These are phyloP conservation scores for Neopestalotiopsis sp. DNA, from an alignment of 2,329 filamentous ascomycete species.

Conservation along the genomic window DNA sequence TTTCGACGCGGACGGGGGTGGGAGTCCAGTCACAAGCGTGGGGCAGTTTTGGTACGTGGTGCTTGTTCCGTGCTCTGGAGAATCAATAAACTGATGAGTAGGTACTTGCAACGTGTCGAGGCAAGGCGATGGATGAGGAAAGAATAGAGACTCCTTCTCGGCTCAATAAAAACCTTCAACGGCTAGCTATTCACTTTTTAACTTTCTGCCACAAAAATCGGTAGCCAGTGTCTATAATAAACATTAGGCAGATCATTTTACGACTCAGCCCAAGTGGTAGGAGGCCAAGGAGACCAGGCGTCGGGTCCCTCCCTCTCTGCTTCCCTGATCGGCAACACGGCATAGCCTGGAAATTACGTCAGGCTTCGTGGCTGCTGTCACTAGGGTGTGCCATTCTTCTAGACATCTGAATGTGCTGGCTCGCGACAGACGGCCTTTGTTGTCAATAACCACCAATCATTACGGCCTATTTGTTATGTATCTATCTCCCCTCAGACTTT, in stretches of 20 bases:
- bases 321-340: conserved; percentile 14
- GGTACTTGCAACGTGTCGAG: neutral
- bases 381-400: neutral
- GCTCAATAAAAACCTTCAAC: neutral
- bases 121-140: neutral
- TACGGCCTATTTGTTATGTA: too few species aligned
- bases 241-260: conserved; percentile 4
- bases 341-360: conserved; percentile 17
- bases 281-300: neutral
- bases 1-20: neutral
- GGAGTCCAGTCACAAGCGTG: conserved; percentile 10
- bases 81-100: neutral
- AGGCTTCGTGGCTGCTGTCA: conserved; percentile 4
- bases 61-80: neutral
- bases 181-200: neutral
- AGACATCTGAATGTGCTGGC: neutral
- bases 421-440: neutral
- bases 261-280: neutral
- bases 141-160: neutral
- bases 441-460: too few species aligned
- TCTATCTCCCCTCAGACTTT: neutral
- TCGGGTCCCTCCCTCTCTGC: neutral
- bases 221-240: neutral
- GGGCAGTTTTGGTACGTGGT: neutral
- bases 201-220: neutral